Conservation (phyloP, 495 filamentous ascomycete species). For the Aspergillus indologenus region DNA sequence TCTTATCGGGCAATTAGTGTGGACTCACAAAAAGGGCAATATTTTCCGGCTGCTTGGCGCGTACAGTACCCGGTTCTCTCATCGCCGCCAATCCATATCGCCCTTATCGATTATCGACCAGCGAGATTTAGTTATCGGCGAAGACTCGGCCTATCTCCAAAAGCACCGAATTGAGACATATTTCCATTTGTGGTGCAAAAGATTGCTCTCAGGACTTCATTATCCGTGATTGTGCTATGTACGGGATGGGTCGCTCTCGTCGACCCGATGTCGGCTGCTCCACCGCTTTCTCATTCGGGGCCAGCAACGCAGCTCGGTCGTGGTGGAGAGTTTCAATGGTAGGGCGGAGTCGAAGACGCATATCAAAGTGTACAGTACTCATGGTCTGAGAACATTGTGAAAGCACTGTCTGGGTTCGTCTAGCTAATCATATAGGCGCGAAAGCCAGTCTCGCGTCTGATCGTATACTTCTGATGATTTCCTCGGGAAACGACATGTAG, state of each 20-base stretch:
- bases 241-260: not conserved
- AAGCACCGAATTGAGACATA: not conserved
- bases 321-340: not conserved
- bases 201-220: no score
- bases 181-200: not conserved
- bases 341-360: not conserved
- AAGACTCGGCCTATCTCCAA: not conserved
- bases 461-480: no score
- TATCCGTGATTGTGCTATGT: no score
- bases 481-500: no score
- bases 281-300: conserved; percentile 5
- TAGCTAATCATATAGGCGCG: no score
- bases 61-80: not conserved
- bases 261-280: not conserved
- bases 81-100: no score
- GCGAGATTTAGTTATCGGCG: not conserved
- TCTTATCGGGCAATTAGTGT: not conserved
- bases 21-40: not conserved
- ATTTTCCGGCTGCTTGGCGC: not conserved
- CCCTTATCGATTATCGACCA: no score
- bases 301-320: not conserved
- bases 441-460: no score
- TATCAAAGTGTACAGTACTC: not conserved
- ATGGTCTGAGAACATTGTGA: no score
- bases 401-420: no score